phyloP scores from a whole-genome alignment of 345 rosid species.

The Leavenworthia alabamica region DNA sequence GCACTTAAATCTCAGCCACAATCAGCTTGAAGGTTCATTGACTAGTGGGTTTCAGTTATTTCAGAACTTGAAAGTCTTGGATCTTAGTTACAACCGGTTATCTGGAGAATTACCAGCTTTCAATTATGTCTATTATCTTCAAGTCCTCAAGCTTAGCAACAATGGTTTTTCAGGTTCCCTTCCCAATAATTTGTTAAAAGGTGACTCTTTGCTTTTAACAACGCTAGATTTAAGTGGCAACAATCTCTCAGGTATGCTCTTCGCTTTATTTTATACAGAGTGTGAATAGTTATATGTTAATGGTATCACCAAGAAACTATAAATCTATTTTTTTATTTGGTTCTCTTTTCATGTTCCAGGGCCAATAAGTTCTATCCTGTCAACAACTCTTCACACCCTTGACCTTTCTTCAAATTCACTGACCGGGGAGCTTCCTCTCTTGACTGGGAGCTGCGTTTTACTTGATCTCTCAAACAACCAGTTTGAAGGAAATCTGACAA shows the following conservation, averaged over 20 bases:
- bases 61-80: conserved; percentile 68
- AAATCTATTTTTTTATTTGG: not conserved
- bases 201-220: conserved; percentile 73
- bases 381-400: conserved; percentile 62
- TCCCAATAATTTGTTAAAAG: conserved; percentile 79
- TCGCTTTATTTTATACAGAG: not conserved
- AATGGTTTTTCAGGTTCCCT: conserved; percentile 75
- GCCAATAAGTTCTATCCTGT: conserved; percentile 62
- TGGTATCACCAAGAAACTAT: not conserved
- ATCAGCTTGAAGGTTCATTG: conserved; percentile 79
- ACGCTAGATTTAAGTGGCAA: conserved; percentile 86
- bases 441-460: conserved; percentile 69
- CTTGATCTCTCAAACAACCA: conserved; percentile 88
- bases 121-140: conserved; percentile 79
- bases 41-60: conserved; percentile 62
- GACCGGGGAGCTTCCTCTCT: conserved; percentile 75
- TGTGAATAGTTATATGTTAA: not conserved
- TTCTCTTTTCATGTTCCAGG: conserved; percentile 49
- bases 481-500: conserved; percentile 70
- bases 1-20: conserved; percentile 73
- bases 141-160: conserved; percentile 86
- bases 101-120: conserved; percentile 94
- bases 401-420: conserved; percentile 79
- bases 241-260: conserved; percentile 74
- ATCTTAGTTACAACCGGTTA: conserved; percentile 86